phyloP scores from a whole-genome alignment of 2,329 filamentous ascomycete genomes.

The Exophiala alcalophila region DNA sequence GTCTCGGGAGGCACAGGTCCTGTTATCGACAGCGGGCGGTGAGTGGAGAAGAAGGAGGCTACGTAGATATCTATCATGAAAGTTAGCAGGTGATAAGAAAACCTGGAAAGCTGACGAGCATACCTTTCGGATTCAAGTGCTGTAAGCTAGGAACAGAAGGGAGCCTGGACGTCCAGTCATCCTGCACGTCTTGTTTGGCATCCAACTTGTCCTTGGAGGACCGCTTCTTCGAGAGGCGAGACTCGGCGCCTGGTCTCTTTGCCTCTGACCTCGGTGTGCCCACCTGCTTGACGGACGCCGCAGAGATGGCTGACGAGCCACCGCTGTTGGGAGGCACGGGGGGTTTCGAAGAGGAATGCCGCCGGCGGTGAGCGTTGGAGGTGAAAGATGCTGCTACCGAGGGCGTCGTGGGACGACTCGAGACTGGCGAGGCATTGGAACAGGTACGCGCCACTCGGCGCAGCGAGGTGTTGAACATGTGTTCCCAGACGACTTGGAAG shows the following conservation, averaged over 20 bases:
- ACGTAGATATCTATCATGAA: conserved; percentile 69
- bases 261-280: conserved; percentile 26
- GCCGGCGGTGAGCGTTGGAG: conserved; percentile 43
- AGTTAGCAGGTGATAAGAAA: conserved; percentile 10
- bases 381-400: conserved; percentile 38
- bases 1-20: conserved; percentile 72
- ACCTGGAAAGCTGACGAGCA: conserved; percentile 20
- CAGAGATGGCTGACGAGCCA: conserved; percentile 36
- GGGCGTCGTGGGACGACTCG: conserved; percentile 35
- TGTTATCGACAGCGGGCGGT: conserved; percentile 87
- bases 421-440: conserved; percentile 36
- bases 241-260: conserved; percentile 29
- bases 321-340: conserved; percentile 46
- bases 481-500: conserved; percentile 4
- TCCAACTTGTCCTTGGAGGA: conserved; percentile 23
- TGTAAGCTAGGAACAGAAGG: conserved; percentile 51
- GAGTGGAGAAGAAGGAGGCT: conserved; percentile 91
- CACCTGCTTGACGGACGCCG: conserved; percentile 30
- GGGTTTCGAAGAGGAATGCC: conserved; percentile 50
- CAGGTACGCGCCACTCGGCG: conserved; percentile 44
- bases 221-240: conserved; percentile 29
- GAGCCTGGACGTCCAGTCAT: conserved; percentile 37
- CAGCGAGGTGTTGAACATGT: conserved; percentile 47
- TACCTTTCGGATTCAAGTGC: conserved; percentile 49
- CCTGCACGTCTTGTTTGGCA: conserved; percentile 38